Percentiles rank a stretch among this genome's conserved stretches.
These are phyloP conservation scores for Boletus barrowsii DNA, from an alignment of 768 basidiomycete species.

Conservation along the genomic window DNA sequence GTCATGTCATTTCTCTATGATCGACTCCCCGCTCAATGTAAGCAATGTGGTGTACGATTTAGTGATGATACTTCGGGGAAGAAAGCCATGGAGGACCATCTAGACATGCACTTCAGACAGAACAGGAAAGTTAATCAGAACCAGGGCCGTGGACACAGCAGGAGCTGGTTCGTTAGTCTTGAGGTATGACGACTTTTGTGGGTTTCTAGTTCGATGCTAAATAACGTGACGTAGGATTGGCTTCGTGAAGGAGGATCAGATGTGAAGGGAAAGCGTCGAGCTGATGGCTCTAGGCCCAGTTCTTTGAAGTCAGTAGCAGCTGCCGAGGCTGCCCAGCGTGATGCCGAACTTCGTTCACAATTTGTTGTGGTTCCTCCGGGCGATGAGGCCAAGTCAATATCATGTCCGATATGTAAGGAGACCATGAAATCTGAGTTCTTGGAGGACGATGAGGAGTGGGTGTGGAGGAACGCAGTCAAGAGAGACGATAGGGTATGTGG, in stretches of 20 bases:
- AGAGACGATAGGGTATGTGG: constrained; percentile 75
- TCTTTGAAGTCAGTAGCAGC: constrained; percentile 58
- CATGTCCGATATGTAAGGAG: constrained; percentile 98
- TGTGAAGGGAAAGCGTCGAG: constrained; percentile 67
- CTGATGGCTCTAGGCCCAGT: constrained; percentile 46
- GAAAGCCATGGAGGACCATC: constrained; percentile 77
- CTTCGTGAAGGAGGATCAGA: constrained; percentile 61
- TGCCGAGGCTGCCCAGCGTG: constrained; percentile 67
- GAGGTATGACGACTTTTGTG: constrained; percentile 56
- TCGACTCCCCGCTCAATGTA: constrained; percentile 79
- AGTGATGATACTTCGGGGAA: constrained; percentile 68
- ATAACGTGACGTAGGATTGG: constrained; percentile 70
- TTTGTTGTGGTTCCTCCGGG: constrained; percentile 89
- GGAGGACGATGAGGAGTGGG: constrained; percentile 98
- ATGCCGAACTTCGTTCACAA: constrained; percentile 68
- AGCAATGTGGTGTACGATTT: constrained; percentile 90
- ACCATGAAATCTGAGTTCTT: constrained; percentile 83
- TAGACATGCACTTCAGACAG: constrained; percentile 96
- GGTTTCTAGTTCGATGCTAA: constrained; percentile 12
- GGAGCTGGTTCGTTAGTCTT: constrained; percentile 83
- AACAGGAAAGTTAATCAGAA: constrained; percentile 81
- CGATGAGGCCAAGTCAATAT: constrained; percentile 76
- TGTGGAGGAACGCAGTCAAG: constrained; percentile 88
- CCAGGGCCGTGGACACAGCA: constrained; percentile 78
- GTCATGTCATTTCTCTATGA: constrained; percentile 70